Evolutionary conservation across 805 yeast species (phyloP).

Genomic region (Dipodascopsis uninucleata): DNA sequence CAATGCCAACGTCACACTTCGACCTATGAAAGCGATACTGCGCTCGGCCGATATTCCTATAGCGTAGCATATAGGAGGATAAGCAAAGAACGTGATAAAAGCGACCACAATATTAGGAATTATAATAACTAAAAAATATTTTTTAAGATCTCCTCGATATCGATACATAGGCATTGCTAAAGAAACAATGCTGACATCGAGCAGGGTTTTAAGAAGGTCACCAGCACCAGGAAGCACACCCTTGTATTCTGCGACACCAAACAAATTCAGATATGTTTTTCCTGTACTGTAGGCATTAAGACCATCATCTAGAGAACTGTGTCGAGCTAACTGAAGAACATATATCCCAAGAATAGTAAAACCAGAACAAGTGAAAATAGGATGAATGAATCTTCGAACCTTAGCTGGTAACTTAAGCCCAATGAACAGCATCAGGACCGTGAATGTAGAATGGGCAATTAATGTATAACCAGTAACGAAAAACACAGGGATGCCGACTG

Average conservation of each 20-base stretch:
- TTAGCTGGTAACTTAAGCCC: slow-evolving; percentile 48
- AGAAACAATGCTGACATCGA: slow-evolving; percentile 76
- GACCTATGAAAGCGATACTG: slow-evolving; percentile 71
- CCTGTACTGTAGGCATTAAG: slow-evolving; percentile 65
- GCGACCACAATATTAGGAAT: slow-evolving; percentile 60
- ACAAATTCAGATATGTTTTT: slow-evolving; percentile 56
- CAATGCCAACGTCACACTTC: slow-evolving; percentile 74
- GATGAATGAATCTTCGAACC: slow-evolving; percentile 57
- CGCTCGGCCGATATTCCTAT: slow-evolving; percentile 59
- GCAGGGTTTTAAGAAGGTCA: slow-evolving; percentile 62
- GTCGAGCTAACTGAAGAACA: slow-evolving; percentile 54
- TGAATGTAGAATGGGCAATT: slow-evolving; percentile 59
- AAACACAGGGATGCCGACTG: slow-evolving; percentile 59
- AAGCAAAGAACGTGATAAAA: slow-evolving; percentile 57
- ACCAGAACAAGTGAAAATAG: slow-evolving; percentile 64
- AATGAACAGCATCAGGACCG: slow-evolving; percentile 53
- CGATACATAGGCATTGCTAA: slow-evolving; percentile 74
- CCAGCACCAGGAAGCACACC: slow-evolving; percentile 74
- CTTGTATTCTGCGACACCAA: slow-evolving; percentile 39
- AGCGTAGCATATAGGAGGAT: slow-evolving; percentile 65
- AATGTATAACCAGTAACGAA: slow-evolving; percentile 54
- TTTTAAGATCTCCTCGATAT: slow-evolving; percentile 58
- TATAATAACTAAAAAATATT: slow-evolving; percentile 55
- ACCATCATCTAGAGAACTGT: slow-evolving; percentile 42
- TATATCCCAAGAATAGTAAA: slow-evolving; percentile 60